These are phyloP conservation scores for Microdochium bolleyi DNA, from an alignment of 2,329 filamentous ascomycete genomes.

Conservation along the genomic window DNA sequence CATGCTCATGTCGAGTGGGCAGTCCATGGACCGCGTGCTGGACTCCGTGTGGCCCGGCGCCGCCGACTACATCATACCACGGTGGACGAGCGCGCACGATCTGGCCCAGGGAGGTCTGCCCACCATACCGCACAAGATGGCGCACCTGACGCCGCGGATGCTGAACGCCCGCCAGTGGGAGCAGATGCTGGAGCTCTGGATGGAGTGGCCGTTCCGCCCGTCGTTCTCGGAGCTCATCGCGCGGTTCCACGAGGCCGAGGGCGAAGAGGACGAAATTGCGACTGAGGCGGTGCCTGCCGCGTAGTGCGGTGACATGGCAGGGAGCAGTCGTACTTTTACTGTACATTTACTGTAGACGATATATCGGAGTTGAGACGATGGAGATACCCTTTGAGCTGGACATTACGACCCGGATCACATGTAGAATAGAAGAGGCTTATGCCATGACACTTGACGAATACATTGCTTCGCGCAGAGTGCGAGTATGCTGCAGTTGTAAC, in stretches of 20 bases:
- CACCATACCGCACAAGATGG: slow-evolving; percentile 22
- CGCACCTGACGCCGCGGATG: slow-evolving; percentile 34
- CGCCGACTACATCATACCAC: slow-evolving; percentile 38
- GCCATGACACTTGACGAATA: too few species aligned
- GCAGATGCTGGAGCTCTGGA: slow-evolving; percentile 52
- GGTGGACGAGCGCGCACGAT: slow-evolving; percentile 42
- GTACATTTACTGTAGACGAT: too few species aligned
- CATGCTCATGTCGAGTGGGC: slow-evolving; percentile 24
- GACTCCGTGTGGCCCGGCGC: slow-evolving; percentile 53
- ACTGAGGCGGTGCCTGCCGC: background rate
- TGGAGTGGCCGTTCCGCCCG: slow-evolving; percentile 58
- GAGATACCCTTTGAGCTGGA: background rate
- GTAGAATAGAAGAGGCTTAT: too few species aligned
- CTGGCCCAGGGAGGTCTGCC: slow-evolving; percentile 35
- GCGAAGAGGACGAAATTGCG: slow-evolving; percentile 6
- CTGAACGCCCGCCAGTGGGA: slow-evolving; percentile 47
- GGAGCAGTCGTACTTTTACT: too few species aligned
- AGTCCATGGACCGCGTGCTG: slow-evolving; percentile 34
- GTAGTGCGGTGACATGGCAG: background rate
- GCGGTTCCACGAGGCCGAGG: slow-evolving; percentile 16
- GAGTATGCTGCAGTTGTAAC: too few species aligned
- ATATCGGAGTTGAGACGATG: background rate
- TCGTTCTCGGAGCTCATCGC: slow-evolving; percentile 38
- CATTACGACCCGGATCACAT: too few species aligned
- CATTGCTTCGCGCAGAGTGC: too few species aligned